Evolutionary conservation across 305 asterid species (phyloP).

Genomic region (Fraxinus floribunda): DNA sequence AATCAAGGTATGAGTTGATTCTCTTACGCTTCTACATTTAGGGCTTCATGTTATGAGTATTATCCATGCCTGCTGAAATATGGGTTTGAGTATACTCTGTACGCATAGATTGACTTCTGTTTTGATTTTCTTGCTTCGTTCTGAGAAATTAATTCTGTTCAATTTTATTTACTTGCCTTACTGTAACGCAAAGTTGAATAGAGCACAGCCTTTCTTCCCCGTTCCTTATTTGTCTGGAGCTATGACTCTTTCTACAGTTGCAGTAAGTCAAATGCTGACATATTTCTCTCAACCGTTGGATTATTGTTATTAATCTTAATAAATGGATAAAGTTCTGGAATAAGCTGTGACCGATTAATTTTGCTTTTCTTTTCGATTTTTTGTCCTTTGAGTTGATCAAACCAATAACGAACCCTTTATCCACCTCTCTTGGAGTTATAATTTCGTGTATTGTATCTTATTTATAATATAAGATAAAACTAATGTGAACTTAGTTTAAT

Average conservation of each 20-base stretch:
- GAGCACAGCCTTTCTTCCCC: neutral
- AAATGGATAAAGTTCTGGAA: neutral
- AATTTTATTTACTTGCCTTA: neutral
- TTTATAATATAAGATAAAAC: neutral
- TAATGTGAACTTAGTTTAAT: neutral
- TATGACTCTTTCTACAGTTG: neutral
- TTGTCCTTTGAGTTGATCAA: neutral
- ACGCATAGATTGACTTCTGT: neutral
- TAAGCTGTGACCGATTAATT: neutral
- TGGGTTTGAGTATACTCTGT: neutral
- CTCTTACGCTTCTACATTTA: neutral
- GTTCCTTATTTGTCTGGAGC: neutral
- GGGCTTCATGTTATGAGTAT: neutral
- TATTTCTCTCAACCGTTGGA: neutral
- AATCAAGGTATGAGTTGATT: neutral
- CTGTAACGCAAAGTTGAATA: neutral
- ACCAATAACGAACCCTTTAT: neutral
- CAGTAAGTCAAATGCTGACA: neutral
- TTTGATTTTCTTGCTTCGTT: neutral
- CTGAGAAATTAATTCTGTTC: neutral
- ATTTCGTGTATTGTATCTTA: neutral
- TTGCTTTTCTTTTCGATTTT: neutral
- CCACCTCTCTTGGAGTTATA: neutral
- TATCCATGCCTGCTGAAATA: neutral
- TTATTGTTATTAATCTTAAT: neutral